Conservation (phyloP, 2,329 filamentous ascomycete genomes). For the Pseudogymnoascus sp. region DNA sequence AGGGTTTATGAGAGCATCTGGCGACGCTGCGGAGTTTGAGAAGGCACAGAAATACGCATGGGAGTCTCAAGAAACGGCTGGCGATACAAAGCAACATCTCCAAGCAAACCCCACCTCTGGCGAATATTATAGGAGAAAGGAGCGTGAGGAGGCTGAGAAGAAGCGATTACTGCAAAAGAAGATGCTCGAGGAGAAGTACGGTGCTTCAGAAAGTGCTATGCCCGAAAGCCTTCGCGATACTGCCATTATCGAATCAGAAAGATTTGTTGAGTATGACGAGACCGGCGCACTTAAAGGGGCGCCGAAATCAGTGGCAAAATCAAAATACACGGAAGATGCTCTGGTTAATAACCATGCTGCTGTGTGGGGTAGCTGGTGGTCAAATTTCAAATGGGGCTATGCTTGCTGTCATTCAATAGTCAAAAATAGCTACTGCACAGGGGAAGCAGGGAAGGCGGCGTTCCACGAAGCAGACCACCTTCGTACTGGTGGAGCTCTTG, state of each 20-base stretch:
- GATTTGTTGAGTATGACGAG: conserved; percentile 91
- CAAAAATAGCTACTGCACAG: conserved; percentile 97
- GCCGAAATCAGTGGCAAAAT: conserved; percentile 65
- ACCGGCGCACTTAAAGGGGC: conserved; percentile 82
- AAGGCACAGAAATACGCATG: conserved; percentile 83
- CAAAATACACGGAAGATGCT: conserved; percentile 87
- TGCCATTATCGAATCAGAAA: conserved; percentile 70
- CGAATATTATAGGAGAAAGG: conserved; percentile 73
- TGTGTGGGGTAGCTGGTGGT: conserved; percentile 98
- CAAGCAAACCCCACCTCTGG: conserved; percentile 96
- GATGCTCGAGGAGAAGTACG: conserved; percentile 73
- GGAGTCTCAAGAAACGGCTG: conserved; percentile 82
- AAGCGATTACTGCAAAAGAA: conserved; percentile 61
- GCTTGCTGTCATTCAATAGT: conserved; percentile 87
- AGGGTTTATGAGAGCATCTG: conserved; percentile 79
- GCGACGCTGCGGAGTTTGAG: conserved; percentile 89
- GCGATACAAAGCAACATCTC: conserved; percentile 73
- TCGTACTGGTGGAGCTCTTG: conserved; percentile 35
- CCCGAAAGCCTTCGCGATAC: conserved; percentile 56
- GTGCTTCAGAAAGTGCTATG: conserved; percentile 52
- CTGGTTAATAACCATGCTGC: conserved; percentile 83
- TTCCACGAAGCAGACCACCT: conserved; percentile 67
- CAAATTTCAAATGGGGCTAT: conserved; percentile 91
- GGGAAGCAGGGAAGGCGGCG: conserved; percentile 74
- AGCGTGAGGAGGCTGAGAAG: conserved; percentile 61